A percentile compares a stretch with the other conserved stretches of the same genome.
Conservation (phyloP, 768 basidiomycete species). For the Coprinellus micaceus region DNA sequence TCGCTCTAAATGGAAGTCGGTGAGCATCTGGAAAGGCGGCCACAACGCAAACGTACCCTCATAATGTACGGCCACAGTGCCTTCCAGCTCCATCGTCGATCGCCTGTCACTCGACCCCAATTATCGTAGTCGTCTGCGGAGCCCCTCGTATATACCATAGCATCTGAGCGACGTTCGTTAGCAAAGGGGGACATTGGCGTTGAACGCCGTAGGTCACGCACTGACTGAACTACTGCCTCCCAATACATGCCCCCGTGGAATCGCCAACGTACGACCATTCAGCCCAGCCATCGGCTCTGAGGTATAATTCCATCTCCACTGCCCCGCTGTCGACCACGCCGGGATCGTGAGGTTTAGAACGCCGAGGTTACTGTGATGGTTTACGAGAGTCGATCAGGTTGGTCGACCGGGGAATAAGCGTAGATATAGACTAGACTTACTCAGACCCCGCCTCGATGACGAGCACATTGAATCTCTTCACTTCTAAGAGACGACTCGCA, state of each 20-base stretch:
- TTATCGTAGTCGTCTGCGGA: conserved; percentile 9
- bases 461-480: not conserved
- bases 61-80: conserved; percentile 24
- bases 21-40: not conserved
- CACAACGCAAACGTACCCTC: conserved; percentile 16
- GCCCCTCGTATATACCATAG: conserved; percentile 8
- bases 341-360: conserved; percentile 6
- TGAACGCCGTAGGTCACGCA: too few species aligned
- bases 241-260: conserved; percentile 23
- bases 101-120: not conserved
- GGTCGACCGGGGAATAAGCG: not conserved
- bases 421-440: not conserved
- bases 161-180: not conserved
- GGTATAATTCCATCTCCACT: conserved; percentile 20
- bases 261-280: conserved; percentile 17
- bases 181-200: too few species aligned
- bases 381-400: too few species aligned
- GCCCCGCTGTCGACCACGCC: not conserved
- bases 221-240: conserved; percentile 28
- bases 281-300: conserved; percentile 18
- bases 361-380: conserved; percentile 12
- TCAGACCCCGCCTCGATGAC: not conserved
- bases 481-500: not conserved
- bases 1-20: conserved; percentile 4
- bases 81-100: conserved; percentile 3